These are phyloP conservation scores for Sporothrix mexicana DNA, from an alignment of 2,329 filamentous ascomycete genomes.

Conservation along the genomic window DNA sequence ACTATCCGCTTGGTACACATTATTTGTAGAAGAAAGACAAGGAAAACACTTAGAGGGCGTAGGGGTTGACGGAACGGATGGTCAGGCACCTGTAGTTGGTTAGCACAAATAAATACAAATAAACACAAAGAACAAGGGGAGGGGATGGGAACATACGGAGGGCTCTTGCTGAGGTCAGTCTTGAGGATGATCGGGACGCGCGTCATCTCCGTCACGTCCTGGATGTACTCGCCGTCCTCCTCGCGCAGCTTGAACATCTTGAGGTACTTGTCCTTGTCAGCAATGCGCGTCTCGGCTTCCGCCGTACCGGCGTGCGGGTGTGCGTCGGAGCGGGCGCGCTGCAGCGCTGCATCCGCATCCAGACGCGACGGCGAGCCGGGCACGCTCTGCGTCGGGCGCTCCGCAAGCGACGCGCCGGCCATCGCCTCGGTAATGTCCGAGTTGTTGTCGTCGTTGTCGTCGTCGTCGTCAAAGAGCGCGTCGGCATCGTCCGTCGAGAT, in stretches of 20 bases:
- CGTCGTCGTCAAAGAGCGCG: conserved; percentile 93
- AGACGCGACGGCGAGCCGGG: conserved; percentile 87
- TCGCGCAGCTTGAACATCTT: conserved; percentile 88
- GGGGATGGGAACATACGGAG: too few relatives aligned
- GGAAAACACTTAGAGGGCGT: conserved; percentile 60
- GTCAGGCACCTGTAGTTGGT: conserved; percentile 72
- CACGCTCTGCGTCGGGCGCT: conserved; percentile 93
- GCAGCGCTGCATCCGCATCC: conserved; percentile 65
- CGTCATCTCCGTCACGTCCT: conserved; percentile 98
- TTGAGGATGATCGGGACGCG: conserved; percentile 97
- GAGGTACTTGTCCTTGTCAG: conserved; percentile 95
- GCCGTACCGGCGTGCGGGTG: conserved; percentile 84
- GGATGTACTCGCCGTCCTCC: conserved; percentile 93
- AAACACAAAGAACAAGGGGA: not conserved
- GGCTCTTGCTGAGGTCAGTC: conserved; percentile 98
- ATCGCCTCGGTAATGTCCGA: conserved; percentile 90
- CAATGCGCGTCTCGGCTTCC: conserved; percentile 80
- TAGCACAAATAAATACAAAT: conserved; percentile 30
- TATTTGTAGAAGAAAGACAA: too few relatives aligned
- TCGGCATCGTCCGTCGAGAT: conserved; percentile 93
- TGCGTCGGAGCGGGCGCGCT: conserved; percentile 90
- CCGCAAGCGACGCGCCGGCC: conserved; percentile 85
- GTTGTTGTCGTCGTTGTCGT: conserved; percentile 76
- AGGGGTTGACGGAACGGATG: conserved; percentile 83
- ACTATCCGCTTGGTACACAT: not conserved